Evolutionary conservation across 208 protist species (phyloP), one percentile per base, ranked within the genome.

Genomic region (Wallacemonas sp.): DNA sequence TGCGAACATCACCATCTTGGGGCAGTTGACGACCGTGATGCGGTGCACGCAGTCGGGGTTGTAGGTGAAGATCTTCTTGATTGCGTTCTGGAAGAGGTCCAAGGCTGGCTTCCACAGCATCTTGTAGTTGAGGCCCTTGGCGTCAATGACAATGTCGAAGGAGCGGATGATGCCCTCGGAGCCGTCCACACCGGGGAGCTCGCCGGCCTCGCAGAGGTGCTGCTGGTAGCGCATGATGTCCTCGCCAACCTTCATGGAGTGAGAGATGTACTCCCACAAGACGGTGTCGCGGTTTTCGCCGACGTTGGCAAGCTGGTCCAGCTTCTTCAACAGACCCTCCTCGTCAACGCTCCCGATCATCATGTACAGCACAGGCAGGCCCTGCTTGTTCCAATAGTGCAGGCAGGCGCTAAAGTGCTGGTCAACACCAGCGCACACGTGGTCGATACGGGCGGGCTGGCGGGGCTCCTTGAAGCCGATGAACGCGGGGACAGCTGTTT

Each of bases 21-120:
- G 81, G 67, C 73, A 83, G 68, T 91, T 91, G 12, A 87, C 73
- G 26, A 81, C 76, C 38, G 85, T 52, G 45, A 91, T 60, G 61
- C 81, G 80, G 63, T 86, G 66, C 8, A 91, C 60, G 22, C 67
- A 81, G 63, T 91, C 81, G 21, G 78, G 72, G 41, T 81, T 81
- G 66, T 81, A 66, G 29, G 22, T 21, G 66, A 75, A 77, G 38
- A 87, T 76, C 36, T 61, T 69, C 27, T 64, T 63, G 29, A 87
- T 57, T 12, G 45, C 66, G 3, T 66, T 57, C 57, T 76, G 78
- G 22, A 87, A 72, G 46, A 85, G 63, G 44, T 87, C 75, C 37
- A 91, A 50, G 32, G 79, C 72, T 27, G 82, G 76, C 48, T 67
- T 68, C 68, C 81, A 80, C 26, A 91, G 46, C 68, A 80, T 81